Evolutionary conservation across 2,329 filamentous ascomycete species (phyloP).

Genomic region (Aspergillus sp.): DNA sequence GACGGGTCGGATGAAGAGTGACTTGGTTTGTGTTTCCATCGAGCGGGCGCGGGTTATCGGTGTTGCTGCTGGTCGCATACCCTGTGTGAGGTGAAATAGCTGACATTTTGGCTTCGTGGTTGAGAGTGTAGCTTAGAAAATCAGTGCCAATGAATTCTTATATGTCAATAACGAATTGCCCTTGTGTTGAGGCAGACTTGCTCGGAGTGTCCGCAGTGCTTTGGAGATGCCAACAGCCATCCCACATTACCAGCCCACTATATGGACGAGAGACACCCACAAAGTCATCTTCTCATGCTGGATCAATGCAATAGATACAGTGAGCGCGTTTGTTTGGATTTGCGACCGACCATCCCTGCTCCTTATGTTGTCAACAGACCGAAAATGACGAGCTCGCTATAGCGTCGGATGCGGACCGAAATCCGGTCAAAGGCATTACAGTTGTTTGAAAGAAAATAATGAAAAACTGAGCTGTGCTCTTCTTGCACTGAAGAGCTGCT

Average conservation of each 20-base stretch:
- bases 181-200: neutral
- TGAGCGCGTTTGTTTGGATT: neutral
- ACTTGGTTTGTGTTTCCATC: neutral
- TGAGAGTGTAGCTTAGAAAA: rapidly evolving
- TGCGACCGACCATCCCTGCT: neutral
- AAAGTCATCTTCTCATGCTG: neutral
- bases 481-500: no score
- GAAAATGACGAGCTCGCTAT: neutral
- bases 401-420: neutral
- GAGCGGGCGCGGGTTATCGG: no score
- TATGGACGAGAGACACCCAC: neutral
- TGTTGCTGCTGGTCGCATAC: neutral
- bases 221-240: neutral
- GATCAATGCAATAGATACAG: neutral
- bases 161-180: no score
- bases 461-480: no score
- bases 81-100: neutral
- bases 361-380: neutral
- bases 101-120: neutral
- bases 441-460: no score
- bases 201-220: neutral
- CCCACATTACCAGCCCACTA: neutral
- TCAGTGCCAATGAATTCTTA: no score
- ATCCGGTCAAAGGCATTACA: neutral
- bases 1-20: neutral